A percentile compares a stretch with the other conserved stretches of the same genome.
phyloP scores from a whole-genome alignment of 2,329 filamentous ascomycete genomes.

The Aspergillus candidus region DNA sequence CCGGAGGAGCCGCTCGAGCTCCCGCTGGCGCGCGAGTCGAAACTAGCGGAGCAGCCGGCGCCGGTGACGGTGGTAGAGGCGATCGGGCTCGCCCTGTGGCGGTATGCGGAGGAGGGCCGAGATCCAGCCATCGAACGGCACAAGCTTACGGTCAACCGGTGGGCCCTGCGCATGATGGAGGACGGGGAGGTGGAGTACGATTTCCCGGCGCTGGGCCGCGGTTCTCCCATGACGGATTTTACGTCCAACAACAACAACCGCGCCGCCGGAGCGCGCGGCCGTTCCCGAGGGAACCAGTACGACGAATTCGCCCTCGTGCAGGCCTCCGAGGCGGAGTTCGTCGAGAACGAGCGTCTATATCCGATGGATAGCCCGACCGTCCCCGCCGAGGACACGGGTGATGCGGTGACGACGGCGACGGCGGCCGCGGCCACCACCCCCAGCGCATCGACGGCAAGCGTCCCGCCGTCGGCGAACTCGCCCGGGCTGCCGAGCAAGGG shows the following conservation, averaged over 20 bases:
- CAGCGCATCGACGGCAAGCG: too few species aligned
- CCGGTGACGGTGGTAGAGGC: slow-evolving; percentile 56
- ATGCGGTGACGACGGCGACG: slow-evolving; percentile 18
- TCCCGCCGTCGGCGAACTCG: slow-evolving; percentile 9
- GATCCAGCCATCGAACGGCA: slow-evolving; percentile 48
- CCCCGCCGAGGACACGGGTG: slow-evolving; percentile 26
- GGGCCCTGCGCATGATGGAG: slow-evolving; percentile 62
- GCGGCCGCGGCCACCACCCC: not conserved
- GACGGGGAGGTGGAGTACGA: slow-evolving; percentile 63
- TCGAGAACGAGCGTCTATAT: slow-evolving; percentile 53
- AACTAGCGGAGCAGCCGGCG: slow-evolving; percentile 43
- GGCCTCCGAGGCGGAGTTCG: slow-evolving; percentile 50
- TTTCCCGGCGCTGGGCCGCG: slow-evolving; percentile 55
- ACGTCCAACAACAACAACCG: slow-evolving; percentile 64
- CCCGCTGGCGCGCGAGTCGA: slow-evolving; percentile 50
- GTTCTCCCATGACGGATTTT: slow-evolving; percentile 56
- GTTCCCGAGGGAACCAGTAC: slow-evolving; percentile 58
- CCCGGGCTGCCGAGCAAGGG: slow-evolving; percentile 19
- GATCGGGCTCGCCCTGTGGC: slow-evolving; percentile 58
- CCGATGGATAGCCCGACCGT: slow-evolving; percentile 43
- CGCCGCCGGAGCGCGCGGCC: slow-evolving; percentile 46
- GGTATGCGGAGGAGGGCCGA: slow-evolving; percentile 53
- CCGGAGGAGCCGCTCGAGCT: slow-evolving; percentile 54
- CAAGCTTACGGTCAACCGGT: slow-evolving; percentile 56
- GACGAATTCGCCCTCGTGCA: slow-evolving; percentile 62